These are phyloP conservation scores for Myriangium duriaei DNA, from an alignment of 2,329 filamentous ascomycete species.

Conservation along the genomic window DNA sequence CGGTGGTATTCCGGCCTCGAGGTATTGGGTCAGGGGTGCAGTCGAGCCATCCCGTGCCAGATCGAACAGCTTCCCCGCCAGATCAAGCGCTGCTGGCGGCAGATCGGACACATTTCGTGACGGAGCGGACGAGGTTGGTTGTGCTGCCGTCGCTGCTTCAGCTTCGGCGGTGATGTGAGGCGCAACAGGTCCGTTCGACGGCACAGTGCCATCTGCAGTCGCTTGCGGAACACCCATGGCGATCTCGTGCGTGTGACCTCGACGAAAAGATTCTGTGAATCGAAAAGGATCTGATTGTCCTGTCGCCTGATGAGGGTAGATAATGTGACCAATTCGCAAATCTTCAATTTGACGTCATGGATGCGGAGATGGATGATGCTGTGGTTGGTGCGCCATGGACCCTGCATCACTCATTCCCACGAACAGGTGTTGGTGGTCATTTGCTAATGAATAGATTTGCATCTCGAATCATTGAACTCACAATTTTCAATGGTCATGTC, in stretches of 20 bases:
- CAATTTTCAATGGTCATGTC: no score
- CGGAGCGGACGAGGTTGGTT: neutral
- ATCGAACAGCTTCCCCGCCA: constrained; percentile 55
- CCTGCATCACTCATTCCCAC: no score
- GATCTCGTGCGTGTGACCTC: no score
- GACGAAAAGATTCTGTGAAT: no score
- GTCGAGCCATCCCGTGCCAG: constrained; percentile 49
- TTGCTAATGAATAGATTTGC: no score
- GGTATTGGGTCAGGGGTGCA: constrained; percentile 47
- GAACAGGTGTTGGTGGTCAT: no score
- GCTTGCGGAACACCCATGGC: neutral
- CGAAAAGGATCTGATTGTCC: no score
- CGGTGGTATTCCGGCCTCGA: constrained; percentile 51
- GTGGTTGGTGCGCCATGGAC: no score
- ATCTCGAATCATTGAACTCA: no score
- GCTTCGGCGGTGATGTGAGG: neutral
- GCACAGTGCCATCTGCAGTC: no score
- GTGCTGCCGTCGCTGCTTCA: neutral
- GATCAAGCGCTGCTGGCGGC: constrained; percentile 52
- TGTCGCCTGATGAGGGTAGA: no score
- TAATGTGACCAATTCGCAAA: neutral
- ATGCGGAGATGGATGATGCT: neutral
- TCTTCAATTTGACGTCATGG: neutral
- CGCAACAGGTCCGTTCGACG: no score
- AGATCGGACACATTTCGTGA: constrained; percentile 26